Conservation (phyloP, 106 monocot genomes). For the Allium sativum region DNA sequence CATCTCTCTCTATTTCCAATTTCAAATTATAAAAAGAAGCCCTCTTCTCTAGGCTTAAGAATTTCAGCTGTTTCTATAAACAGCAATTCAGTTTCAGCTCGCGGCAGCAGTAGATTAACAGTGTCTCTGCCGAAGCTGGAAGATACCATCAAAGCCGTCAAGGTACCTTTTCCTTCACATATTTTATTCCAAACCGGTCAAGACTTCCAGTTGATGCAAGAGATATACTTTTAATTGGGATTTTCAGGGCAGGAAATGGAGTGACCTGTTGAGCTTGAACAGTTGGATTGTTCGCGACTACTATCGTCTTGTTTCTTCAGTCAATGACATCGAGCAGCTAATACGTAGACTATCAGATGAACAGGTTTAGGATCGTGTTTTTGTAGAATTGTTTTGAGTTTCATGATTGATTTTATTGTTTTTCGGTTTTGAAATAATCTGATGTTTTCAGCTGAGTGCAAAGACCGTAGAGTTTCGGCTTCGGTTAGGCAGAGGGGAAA, state of each 20-base stretch:
- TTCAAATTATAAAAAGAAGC: background rate
- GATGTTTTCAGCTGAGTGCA: slow-evolving; percentile 35
- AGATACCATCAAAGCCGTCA: background rate
- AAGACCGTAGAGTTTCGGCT: slow-evolving; percentile 69
- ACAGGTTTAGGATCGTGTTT: slow-evolving; percentile 28
- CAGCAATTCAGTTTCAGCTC: background rate
- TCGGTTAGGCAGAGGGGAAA: slow-evolving; percentile 65
- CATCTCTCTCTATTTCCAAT: background rate
- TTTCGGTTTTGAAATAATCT: background rate
- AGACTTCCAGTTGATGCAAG: too few relatives aligned
- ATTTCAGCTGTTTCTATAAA: background rate
- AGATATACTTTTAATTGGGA: slow-evolving; percentile 18
- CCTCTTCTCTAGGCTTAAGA: background rate
- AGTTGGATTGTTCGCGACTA: slow-evolving; percentile 91
- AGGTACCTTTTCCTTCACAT: background rate
- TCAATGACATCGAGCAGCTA: slow-evolving; percentile 50
- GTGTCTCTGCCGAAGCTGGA: background rate
- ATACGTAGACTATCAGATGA: slow-evolving; percentile 58
- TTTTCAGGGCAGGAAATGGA: slow-evolving; percentile 38
- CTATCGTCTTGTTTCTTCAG: slow-evolving; percentile 66
- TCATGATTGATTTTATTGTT: background rate
- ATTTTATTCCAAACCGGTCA: background rate
- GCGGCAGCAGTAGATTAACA: background rate
- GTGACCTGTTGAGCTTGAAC: slow-evolving; percentile 67
- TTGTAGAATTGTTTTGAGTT: background rate